Evolutionary conservation across 176 grass and related monocot species (phyloP).

Genomic region (Oryza glaberrima): DNA sequence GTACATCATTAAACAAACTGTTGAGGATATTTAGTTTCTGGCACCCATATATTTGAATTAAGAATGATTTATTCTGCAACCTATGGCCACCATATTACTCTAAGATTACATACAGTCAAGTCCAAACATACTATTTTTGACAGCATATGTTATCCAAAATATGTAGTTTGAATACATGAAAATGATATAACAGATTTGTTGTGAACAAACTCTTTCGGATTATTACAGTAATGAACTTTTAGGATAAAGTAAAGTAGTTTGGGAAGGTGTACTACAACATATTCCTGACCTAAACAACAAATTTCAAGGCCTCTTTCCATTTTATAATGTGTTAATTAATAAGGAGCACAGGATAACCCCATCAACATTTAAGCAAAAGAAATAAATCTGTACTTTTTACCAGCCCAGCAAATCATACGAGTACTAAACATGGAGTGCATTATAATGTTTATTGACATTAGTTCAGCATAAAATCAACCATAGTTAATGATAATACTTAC

Average conservation of each 20-base stretch:
- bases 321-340: not conserved
- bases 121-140: not conserved
- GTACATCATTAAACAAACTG: slow-evolving; percentile 8
- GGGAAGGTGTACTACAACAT: not conserved
- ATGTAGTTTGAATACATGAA: not conserved
- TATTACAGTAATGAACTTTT: not conserved
- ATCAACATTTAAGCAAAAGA: slow-evolving; percentile 16
- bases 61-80: not conserved
- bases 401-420: not conserved
- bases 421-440: not conserved
- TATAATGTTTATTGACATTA: not conserved
- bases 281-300: not conserved
- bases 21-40: not conserved
- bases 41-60: not conserved
- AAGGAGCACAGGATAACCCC: not conserved
- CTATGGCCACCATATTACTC: too few relatives aligned
- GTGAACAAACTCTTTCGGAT: not conserved
- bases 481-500: slow-evolving; percentile 48
- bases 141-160: not conserved
- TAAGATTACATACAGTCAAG: too few relatives aligned
- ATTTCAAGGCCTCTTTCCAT: not conserved
- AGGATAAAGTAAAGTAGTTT: not conserved
- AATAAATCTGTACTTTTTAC: not conserved
- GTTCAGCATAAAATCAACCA: not conserved
- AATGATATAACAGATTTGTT: not conserved